Evolutionary conservation across 1,284 basidiomycete species (phyloP).

Genomic region (Anthracocystis panici-leucophaei): DNA sequence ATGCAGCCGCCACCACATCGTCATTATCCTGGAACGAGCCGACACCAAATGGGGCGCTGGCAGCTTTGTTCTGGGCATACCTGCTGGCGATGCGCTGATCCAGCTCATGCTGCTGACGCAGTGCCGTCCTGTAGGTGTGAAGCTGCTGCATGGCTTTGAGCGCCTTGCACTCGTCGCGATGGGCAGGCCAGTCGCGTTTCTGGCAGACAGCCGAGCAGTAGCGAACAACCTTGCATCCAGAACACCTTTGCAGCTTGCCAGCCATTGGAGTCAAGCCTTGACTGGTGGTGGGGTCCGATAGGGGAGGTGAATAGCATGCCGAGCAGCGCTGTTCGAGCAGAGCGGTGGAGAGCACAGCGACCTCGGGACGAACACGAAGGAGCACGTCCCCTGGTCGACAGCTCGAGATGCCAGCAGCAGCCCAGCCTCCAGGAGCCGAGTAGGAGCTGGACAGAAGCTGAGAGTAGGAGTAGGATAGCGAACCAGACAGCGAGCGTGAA

Average conservation of each 20-base stretch:
- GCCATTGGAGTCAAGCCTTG: background rate
- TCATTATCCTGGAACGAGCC: slow-evolving; percentile 46
- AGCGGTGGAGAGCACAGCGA: slow-evolving; percentile 38
- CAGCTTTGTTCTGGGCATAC: slow-evolving; percentile 9
- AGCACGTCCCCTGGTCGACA: slow-evolving; percentile 45
- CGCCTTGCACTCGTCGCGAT: slow-evolving; percentile 54
- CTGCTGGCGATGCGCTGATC: slow-evolving; percentile 34
- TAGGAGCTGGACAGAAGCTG: slow-evolving; percentile 42
- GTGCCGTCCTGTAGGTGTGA: slow-evolving; percentile 26
- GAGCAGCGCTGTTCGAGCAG: slow-evolving; percentile 44
- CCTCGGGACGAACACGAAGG: slow-evolving; percentile 34
- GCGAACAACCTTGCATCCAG: slow-evolving; percentile 45
- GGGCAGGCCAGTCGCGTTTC: slow-evolving; percentile 42
- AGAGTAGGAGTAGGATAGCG: slow-evolving; percentile 42
- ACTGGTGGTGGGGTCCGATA: slow-evolving; percentile 1
- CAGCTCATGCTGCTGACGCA: slow-evolving; percentile 27
- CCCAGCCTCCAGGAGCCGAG: slow-evolving; percentile 43
- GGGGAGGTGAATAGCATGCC: slow-evolving; percentile 32
- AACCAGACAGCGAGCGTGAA: slow-evolving; percentile 33
- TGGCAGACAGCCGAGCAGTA: slow-evolving; percentile 50
- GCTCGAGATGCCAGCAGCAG: slow-evolving; percentile 39
- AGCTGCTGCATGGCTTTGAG: slow-evolving; percentile 43
- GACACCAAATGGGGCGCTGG: slow-evolving; percentile 25
- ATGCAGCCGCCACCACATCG: slow-evolving; percentile 31
- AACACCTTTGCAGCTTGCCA: slow-evolving; percentile 44